A percentile compares a stretch with the other conserved stretches of the same genome.
Evolutionary conservation across 257 asterid species (phyloP).

Genomic region (Petunia axillaris): DNA sequence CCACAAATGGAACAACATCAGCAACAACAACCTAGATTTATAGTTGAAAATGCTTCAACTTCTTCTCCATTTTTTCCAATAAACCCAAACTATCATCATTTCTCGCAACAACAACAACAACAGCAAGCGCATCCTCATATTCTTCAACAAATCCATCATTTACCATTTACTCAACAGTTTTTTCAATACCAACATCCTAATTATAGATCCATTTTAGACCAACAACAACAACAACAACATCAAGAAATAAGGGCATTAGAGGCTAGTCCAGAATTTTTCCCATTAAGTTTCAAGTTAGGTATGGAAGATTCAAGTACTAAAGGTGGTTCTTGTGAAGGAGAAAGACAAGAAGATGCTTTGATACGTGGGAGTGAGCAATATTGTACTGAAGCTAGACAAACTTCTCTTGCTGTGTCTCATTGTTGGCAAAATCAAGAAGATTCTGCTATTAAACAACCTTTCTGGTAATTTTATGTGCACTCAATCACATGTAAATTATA

Average conservation of each 20-base stretch:
- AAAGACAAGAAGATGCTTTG: conserved; percentile 38
- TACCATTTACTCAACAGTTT: conserved; percentile 40
- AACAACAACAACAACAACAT: conserved; percentile 25
- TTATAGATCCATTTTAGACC: conserved; percentile 28
- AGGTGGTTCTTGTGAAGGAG: conserved; percentile 24
- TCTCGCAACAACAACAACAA: conserved; percentile 5
- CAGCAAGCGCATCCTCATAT: conserved; percentile 29
- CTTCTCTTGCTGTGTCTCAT: conserved; percentile 52
- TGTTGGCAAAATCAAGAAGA: conserved; percentile 64
- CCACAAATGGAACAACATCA: conserved; percentile 24
- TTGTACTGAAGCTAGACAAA: conserved; percentile 42
- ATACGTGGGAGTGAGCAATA: conserved; percentile 51
- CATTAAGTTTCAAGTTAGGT: conserved; percentile 56
- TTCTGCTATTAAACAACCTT: conserved; percentile 48
- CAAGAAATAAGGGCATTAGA: conserved; percentile 23
- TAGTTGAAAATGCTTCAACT: conserved; percentile 15
- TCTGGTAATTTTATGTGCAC: conserved; percentile 48
- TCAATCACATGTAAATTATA: conserved; percentile 17
- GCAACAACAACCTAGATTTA: conserved; percentile 31
- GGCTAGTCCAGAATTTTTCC: conserved; percentile 23
- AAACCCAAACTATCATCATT: conserved; percentile 37
- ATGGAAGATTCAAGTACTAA: conserved; percentile 31
- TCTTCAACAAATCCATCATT: conserved; percentile 46
- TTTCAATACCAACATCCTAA: conserved; percentile 40
- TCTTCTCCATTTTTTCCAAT: conserved; percentile 34